Evolutionary conservation across 495 filamentous ascomycete genomes (phyloP), one percentile per base, ranked within the genome.

Genomic region (Ramalina intermedia): DNA sequence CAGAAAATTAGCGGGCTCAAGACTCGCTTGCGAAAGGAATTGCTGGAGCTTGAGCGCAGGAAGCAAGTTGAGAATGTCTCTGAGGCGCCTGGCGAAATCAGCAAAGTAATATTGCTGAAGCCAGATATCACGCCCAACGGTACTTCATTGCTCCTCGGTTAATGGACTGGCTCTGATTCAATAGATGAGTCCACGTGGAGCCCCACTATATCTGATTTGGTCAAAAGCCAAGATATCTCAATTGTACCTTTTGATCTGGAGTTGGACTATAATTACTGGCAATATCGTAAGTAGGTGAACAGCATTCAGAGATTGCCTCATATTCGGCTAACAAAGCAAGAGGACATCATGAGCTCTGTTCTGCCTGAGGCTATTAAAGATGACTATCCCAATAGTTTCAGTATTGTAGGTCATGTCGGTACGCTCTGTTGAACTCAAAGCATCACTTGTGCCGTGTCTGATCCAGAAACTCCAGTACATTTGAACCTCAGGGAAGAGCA

Each of bases 181-280:
- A 41, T 60, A 94, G 87, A 80, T 62, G 66, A 75, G 50, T 67
- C 75, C 29, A 93, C 86, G 13, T 94, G 83, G 80, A 81, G 81
- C 43, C 58, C 78, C 5, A 73, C 66, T 27, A 60, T 94, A n/a
- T 71, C 63, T 35, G 79, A 84, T 43, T 73, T 87, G 21, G 76
- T 89, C 1, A 59, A 80, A 43, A 72, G 69, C 44, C 70, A 81
- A 51, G 74, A 81, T 29, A 61, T 94, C 36, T 68, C 69, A 13
- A 58, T 96, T 29, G 69, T 83, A 12, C 81, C 85, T 6, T 96
- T 82, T 61, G 70, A 80, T 40, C 65, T 99, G 36, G 59, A 70
- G 35, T 68, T 99, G 50, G 75, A 82, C 44, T 99, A 99, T 66
- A 69, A 79, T 49, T 81, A 87, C 62, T 99, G 87, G 88, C 79